phyloP scores from a whole-genome alignment of 495 filamentous ascomycete genomes.

The Penicillium arizonense region DNA sequence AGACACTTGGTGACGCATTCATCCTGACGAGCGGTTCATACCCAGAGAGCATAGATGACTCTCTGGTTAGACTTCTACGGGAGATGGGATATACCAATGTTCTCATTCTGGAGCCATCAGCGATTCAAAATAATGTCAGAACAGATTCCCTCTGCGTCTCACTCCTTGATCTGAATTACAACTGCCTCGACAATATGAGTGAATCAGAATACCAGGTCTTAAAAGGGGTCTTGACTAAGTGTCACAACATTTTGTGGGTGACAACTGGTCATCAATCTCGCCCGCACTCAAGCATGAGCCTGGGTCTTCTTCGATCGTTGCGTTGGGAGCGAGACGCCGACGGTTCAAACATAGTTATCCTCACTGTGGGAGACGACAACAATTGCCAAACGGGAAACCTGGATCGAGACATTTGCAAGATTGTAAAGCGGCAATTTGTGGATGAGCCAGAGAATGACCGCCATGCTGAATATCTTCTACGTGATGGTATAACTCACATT shows the following conservation, averaged over 20 bases:
- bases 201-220: constrained; percentile 7
- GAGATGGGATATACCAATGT: neutral
- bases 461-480: constrained; percentile 24
- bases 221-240: constrained; percentile 21
- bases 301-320: constrained; percentile 25
- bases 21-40: constrained; percentile 7
- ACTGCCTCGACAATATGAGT: constrained; percentile 1
- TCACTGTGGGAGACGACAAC: constrained; percentile 11
- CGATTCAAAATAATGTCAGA: neutral
- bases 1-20: neutral
- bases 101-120: neutral
- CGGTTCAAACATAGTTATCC: constrained; percentile 21
- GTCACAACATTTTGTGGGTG: constrained; percentile 36
- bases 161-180: constrained; percentile 14
- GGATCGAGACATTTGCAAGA: constrained; percentile 6
- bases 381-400: neutral
- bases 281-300: constrained; percentile 15
- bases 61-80: neutral
- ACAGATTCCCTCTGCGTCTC: constrained; percentile 11
- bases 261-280: constrained; percentile 12
- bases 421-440: constrained; percentile 23
- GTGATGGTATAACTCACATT: constrained; percentile 24
- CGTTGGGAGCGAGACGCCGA: constrained; percentile 29
- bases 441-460: constrained; percentile 6
- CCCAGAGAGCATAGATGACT: neutral